phyloP scores from a whole-genome alignment of 441 rosid genomes.

The Mallotus repandus region DNA sequence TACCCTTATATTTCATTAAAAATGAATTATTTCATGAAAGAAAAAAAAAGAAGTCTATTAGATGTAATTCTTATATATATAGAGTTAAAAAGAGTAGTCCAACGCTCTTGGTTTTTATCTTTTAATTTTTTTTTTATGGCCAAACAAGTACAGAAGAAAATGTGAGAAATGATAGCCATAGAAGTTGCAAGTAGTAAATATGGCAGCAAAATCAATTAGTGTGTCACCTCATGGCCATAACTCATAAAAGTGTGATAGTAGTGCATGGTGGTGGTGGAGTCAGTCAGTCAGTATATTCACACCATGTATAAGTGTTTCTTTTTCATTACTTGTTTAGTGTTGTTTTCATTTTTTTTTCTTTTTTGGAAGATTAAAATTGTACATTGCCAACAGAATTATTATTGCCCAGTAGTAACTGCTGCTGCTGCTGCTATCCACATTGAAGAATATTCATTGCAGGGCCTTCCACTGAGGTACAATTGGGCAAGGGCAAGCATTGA shows the following conservation, averaged over 20 bases:
- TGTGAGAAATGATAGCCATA: not conserved
- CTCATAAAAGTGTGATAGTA: too few relatives aligned
- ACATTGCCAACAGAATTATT: constrained; percentile 3
- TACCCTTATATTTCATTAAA: too few relatives aligned
- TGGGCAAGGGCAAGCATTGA: not conserved
- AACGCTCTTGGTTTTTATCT: too few relatives aligned
- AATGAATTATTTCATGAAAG: too few relatives aligned
- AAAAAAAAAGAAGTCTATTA: too few relatives aligned
- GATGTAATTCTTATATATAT: too few relatives aligned
- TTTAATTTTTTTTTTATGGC: too few relatives aligned
- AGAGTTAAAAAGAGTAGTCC: too few relatives aligned
- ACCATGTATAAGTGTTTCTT: not conserved
- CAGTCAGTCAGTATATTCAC: too few relatives aligned
- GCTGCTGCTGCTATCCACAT: not conserved
- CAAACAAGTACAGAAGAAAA: too few relatives aligned
- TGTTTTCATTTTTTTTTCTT: not conserved
- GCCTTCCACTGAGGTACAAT: constrained; percentile 4
- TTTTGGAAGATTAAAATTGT: not conserved
- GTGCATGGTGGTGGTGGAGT: not conserved
- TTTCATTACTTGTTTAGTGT: not conserved
- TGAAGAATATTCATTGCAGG: constrained; percentile 13
- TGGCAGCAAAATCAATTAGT: not conserved
- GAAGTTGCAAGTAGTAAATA: not conserved
- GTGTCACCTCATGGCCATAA: not conserved
- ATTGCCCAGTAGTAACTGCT: not conserved